Evolutionary conservation across 2,329 filamentous ascomycete genomes (phyloP).

Genomic region (Pyrenophora seminiperda): DNA sequence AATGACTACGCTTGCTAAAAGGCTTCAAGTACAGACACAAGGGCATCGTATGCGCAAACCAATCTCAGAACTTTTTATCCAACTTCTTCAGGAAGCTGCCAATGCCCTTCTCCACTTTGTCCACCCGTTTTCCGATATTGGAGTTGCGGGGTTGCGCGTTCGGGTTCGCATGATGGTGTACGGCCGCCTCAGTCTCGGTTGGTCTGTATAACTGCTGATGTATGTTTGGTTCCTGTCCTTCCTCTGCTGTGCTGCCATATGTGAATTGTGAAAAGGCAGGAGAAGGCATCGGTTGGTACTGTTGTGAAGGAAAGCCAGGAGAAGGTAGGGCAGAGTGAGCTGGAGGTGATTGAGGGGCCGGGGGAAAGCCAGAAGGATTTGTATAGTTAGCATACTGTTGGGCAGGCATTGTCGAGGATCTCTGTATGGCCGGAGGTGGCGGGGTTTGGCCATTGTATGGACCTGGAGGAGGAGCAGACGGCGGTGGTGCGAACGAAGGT

Average conservation of each 20-base stretch:
- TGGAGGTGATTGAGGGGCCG: constrained; percentile 36
- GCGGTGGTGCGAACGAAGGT: constrained; percentile 49
- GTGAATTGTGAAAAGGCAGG: constrained; percentile 63
- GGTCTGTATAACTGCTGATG: constrained; percentile 74
- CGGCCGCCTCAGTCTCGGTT: constrained; percentile 62
- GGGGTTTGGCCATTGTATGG: constrained; percentile 29
- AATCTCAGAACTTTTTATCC: constrained; percentile 68
- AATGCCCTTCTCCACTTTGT: constrained; percentile 71
- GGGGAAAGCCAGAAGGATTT: constrained; percentile 37
- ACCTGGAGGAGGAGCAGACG: constrained; percentile 35
- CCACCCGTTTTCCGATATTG: constrained; percentile 69
- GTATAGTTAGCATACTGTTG: constrained; percentile 50
- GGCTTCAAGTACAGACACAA: constrained; percentile 10
- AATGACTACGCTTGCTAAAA: constrained; percentile 21
- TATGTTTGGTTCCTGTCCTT: constrained; percentile 57
- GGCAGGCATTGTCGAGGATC: constrained; percentile 39
- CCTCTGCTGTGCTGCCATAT: constrained; percentile 46
- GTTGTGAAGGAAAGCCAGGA: constrained; percentile 46
- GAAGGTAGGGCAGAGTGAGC: constrained; percentile 46
- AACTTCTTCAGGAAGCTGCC: constrained; percentile 76
- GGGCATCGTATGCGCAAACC: constrained; percentile 1
- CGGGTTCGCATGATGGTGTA: constrained; percentile 29
- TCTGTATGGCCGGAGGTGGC: constrained; percentile 35
- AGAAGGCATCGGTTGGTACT: constrained; percentile 42
- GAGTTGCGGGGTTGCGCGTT: constrained; percentile 44